These are phyloP conservation scores for Xylaria bambusicola DNA, from an alignment of 495 filamentous ascomycete genomes.

Conservation along the genomic window DNA sequence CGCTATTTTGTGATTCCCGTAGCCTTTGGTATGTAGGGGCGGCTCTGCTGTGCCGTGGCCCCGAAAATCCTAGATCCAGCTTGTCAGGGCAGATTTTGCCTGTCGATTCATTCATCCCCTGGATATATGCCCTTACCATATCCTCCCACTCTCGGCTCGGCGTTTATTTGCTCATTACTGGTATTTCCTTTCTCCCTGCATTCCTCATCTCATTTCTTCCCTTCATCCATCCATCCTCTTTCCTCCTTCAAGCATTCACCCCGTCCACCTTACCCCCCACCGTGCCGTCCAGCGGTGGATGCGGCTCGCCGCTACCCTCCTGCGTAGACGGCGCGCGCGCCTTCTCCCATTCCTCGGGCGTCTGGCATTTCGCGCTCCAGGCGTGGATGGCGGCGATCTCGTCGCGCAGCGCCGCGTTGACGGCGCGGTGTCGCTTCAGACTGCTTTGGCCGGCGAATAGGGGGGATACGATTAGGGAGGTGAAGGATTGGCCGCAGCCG, in stretches of 20 bases:
- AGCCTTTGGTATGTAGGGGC: no score
- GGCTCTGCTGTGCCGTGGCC: no score
- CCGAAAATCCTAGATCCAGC: no score
- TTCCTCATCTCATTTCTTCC: background rate
- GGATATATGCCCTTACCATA: background rate
- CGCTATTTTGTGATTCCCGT: background rate
- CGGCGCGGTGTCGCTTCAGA: conserved; percentile 83
- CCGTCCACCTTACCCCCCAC: conserved; percentile 44
- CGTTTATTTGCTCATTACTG: background rate
- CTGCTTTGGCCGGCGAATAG: conserved; percentile 84
- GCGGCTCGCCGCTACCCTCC: conserved; percentile 22
- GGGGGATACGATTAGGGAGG: conserved; percentile 86
- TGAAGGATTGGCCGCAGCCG: conserved; percentile 94
- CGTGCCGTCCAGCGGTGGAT: conserved; percentile 45
- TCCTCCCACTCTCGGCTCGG: background rate
- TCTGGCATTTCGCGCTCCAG: conserved; percentile 98
- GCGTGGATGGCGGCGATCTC: conserved; percentile 96
- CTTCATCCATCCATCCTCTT: no score
- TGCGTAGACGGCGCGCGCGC: conserved; percentile 44
- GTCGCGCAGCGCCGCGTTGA: conserved; percentile 83
- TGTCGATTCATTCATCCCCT: no score
- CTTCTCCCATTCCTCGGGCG: conserved; percentile 88
- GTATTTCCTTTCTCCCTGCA: background rate
- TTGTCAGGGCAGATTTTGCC: no score
- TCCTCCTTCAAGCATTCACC: conserved; percentile 37